Evolutionary conservation across 108 stramenopile genomes (phyloP), one percentile per base, ranked within the genome.

Genomic region (Stephanodiscus minutulus): DNA sequence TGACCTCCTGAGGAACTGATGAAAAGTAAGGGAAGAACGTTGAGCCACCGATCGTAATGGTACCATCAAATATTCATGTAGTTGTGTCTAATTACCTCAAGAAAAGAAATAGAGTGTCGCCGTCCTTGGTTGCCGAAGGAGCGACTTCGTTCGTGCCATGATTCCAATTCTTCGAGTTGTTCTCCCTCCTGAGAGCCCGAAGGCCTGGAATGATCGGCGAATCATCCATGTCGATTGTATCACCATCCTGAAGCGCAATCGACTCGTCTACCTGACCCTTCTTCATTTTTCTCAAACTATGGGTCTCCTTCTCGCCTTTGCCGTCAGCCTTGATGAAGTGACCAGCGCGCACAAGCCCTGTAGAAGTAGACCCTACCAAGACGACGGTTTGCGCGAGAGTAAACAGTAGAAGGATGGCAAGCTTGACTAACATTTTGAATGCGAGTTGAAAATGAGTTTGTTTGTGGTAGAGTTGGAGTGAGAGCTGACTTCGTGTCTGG

Each of bases 41-140:
- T 43, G 39, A 63, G 33, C 4, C 21, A 17, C 9, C 3, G 3
- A 12, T 52, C 9, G 4, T 24, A 20, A 20, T 1, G 5, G 1
- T 1, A 20, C n/a, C n/a, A 24, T 52, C 1, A 39, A 8, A 5
- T 17, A 56, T 56, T 5, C 5, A 8, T 17, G 8, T 31, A 56
- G 5, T 1, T 29, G 10, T 13, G 28, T 22, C 0, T 36, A 1
- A n/a, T 64, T 56, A 72, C 27, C 22, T 37, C 50, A 77, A 64
- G 31, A 77, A 77, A 25, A 79, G 43, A 27, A 79, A 79, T 1
- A 79, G 61, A 35, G 78, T 79, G 63, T 79, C 78, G 3, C 66
- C 75, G 61, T 68, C 55, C 22, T 63, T 24, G 0, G 78, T 64
- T 9, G 62, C 70, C 11, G 60, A 60, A 5, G 72, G 78, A 37